These are phyloP conservation scores for Solidago caesia DNA, from an alignment of 129 eudicot genomes.

Conservation along the genomic window DNA sequence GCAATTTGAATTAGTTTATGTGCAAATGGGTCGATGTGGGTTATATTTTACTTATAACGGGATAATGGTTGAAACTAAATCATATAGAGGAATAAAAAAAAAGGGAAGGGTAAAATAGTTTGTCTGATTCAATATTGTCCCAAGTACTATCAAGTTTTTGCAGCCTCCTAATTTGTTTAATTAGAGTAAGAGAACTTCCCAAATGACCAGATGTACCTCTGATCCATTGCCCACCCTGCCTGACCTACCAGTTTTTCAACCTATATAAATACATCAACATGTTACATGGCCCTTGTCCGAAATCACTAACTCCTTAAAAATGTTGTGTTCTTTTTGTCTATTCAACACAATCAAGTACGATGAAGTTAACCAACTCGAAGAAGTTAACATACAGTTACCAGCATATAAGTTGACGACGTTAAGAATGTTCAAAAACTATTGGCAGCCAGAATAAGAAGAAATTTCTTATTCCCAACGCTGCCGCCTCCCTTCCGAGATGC, in stretches of 20 bases:
- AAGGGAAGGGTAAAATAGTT: no score
- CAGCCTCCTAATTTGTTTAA: no score
- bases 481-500: slow-evolving; percentile 48
- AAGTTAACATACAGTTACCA: not conserved
- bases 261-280: not conserved
- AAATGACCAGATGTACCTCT: no score
- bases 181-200: no score
- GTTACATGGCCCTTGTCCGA: not conserved
- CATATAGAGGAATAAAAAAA: no score
- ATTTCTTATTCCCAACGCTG: slow-evolving; percentile 35
- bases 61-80: no score
- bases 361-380: not conserved
- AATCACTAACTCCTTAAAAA: not conserved
- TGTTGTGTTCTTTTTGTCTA: not conserved
- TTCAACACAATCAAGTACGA: not conserved
- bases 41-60: not conserved
- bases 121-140: no score
- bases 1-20: not conserved
- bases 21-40: not conserved
- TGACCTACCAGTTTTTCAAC: no score
- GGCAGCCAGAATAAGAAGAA: slow-evolving; percentile 38
- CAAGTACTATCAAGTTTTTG: no score
- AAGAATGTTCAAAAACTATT: slow-evolving; percentile 27
- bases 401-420: slow-evolving; percentile 1
- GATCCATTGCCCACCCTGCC: no score